phyloP scores from a whole-genome alignment of 805 yeast species.

The Starmerella khaoyaiensis region DNA sequence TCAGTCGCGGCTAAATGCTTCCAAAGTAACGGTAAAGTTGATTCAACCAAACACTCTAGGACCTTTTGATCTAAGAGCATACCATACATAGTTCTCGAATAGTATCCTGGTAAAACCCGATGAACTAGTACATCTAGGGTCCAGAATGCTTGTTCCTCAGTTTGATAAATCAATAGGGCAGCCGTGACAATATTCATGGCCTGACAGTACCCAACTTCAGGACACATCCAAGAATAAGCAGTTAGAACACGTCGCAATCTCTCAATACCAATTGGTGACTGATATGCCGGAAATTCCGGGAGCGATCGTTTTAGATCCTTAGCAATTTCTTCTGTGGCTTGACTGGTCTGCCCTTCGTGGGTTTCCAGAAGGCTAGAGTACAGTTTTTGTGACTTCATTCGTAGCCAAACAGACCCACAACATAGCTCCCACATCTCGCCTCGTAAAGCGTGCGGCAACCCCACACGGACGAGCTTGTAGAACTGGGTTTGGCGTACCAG shows the following conservation, averaged over 20 bases:
- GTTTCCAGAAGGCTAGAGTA: slow-evolving; percentile 48
- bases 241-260: slow-evolving; percentile 77
- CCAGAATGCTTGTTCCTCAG: slow-evolving; percentile 98
- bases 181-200: slow-evolving; percentile 80
- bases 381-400: slow-evolving; percentile 49
- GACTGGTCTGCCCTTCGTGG: slow-evolving; percentile 50
- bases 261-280: slow-evolving; percentile 68
- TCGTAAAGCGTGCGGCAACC: slow-evolving; percentile 83
- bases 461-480: slow-evolving; percentile 73
- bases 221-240: slow-evolving; percentile 93
- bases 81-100: slow-evolving; percentile 95
- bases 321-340: slow-evolving; percentile 92
- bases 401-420: slow-evolving; percentile 67
- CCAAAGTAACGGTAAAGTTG: slow-evolving; percentile 80
- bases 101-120: slow-evolving; percentile 82
- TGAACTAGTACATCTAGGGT: slow-evolving; percentile 70
- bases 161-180: slow-evolving; percentile 47
- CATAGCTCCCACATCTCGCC: slow-evolving; percentile 95
- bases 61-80: slow-evolving; percentile 88
- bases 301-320: slow-evolving; percentile 87
- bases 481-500: slow-evolving; percentile 62
- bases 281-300: slow-evolving; percentile 94
- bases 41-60: slow-evolving; percentile 77
- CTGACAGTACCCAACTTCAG: slow-evolving; percentile 95
- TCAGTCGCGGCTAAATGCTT: slow-evolving; percentile 66